A percentile compares a stretch with the other conserved stretches of the same genome.
Conservation (phyloP, 2,329 filamentous ascomycete genomes). For the Graphiopsis chlorocephala region DNA sequence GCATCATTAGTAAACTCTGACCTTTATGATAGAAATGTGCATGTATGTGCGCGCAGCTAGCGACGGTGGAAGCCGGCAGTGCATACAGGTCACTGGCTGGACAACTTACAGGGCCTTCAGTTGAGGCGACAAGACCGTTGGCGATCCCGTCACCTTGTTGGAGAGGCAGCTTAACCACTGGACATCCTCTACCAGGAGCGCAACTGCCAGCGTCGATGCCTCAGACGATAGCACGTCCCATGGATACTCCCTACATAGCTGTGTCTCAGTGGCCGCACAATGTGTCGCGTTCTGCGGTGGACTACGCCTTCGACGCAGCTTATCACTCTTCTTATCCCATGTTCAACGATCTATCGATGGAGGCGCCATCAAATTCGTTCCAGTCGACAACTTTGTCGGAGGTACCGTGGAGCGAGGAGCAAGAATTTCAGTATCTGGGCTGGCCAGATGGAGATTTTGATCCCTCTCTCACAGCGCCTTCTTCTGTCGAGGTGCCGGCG, state of each 20-base stretch:
- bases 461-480: not conserved
- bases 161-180: too few species aligned
- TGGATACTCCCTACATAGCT: not conserved
- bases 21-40: not conserved
- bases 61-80: not conserved
- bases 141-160: not conserved
- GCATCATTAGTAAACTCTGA: not conserved
- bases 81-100: not conserved
- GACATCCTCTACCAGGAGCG: not conserved
- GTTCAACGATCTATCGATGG: not conserved
- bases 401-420: not conserved
- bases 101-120: not conserved
- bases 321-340: not conserved
- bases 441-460: not conserved
- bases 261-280: not conserved
- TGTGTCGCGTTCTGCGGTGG: not conserved
- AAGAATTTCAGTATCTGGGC: not conserved
- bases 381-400: not conserved
- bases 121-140: not conserved
- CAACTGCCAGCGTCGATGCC: not conserved
- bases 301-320: not conserved
- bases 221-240: not conserved
- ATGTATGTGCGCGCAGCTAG: not conserved
- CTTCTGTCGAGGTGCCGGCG: not conserved
- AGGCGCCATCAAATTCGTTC: not conserved